phyloP scores from a whole-genome alignment of 768 basidiomycete genomes.

The Russula compacta region DNA sequence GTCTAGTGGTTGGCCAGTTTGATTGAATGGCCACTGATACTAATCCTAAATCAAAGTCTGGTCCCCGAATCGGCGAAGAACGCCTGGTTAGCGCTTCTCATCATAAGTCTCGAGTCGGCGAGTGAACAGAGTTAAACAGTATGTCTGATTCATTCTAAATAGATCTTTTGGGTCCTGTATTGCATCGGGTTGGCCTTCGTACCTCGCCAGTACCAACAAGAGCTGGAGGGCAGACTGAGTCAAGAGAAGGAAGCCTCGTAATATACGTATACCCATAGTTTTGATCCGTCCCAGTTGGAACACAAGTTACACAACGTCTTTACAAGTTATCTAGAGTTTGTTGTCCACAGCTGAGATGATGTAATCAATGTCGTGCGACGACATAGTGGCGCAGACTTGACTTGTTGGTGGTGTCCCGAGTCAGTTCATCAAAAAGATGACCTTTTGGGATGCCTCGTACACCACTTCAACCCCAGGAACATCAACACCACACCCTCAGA shows the following conservation, averaged over 20 bases:
- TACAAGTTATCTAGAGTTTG: no score
- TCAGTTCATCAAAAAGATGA: conserved; percentile 16
- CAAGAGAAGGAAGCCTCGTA: background rate
- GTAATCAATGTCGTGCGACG: background rate
- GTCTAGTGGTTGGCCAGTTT: no score
- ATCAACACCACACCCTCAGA: conserved; percentile 12
- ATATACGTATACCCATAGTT: background rate
- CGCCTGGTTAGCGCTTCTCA: no score
- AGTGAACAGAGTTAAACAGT: no score
- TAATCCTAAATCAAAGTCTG: no score
- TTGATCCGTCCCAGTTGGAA: background rate
- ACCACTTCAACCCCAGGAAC: background rate
- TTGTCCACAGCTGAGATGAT: no score
- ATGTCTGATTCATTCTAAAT: background rate
- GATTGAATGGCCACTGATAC: no score
- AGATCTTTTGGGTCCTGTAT: conserved; percentile 13
- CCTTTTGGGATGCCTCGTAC: conserved; percentile 15
- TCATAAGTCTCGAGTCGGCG: no score
- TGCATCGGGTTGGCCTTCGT: conserved; percentile 1
- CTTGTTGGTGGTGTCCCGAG: no score
- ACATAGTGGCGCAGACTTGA: background rate
- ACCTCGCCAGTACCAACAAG: conserved; percentile 12
- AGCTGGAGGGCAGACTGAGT: conserved; percentile 3
- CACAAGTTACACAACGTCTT: no score
- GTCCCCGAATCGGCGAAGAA: no score